Percentiles rank a stretch among this genome's conserved stretches.
These are phyloP conservation scores for Lathyrus oleraceus DNA, from an alignment of 306 rosid species.

Conservation along the genomic window DNA sequence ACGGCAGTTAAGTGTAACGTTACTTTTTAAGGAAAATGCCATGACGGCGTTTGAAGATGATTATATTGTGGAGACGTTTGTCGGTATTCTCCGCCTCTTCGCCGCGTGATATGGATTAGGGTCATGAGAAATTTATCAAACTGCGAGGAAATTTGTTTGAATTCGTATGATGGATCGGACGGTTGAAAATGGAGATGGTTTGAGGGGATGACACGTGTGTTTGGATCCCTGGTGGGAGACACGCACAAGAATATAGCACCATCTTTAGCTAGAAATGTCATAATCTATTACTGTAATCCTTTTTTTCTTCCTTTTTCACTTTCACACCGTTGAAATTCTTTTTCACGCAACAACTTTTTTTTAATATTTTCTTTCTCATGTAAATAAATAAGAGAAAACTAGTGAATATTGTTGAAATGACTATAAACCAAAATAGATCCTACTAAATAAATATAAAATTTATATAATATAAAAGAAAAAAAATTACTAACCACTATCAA, in stretches of 20 bases:
- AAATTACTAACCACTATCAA: too few species aligned
- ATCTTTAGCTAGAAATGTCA: neutral
- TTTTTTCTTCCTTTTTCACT: neutral
- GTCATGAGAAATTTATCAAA: neutral
- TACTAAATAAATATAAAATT: too few species aligned
- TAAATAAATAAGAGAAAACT: too few species aligned
- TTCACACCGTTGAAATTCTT: constrained; percentile 12
- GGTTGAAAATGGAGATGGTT: neutral
- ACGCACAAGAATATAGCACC: constrained; percentile 25
- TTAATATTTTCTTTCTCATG: neutral
- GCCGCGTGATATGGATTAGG: constrained; percentile 49
- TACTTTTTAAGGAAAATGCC: neutral
- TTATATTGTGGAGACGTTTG: constrained; percentile 31
- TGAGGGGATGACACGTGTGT: constrained; percentile 30
- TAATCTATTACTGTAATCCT: constrained; percentile 11
- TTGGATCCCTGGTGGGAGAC: constrained; percentile 48
- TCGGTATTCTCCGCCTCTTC: constrained; percentile 49
- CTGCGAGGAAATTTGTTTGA: neutral
- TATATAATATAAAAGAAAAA: too few species aligned
- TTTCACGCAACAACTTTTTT: neutral
- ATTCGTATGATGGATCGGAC: constrained; percentile 33
- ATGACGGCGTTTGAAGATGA: constrained; percentile 13
- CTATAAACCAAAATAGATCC: too few species aligned
- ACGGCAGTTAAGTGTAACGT: constrained; percentile 33
- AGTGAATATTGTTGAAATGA: too few species aligned